Evolutionary conservation across 495 filamentous ascomycete genomes (phyloP), one percentile per base, ranked within the genome.

Genomic region (Penicillium longicatenatum): DNA sequence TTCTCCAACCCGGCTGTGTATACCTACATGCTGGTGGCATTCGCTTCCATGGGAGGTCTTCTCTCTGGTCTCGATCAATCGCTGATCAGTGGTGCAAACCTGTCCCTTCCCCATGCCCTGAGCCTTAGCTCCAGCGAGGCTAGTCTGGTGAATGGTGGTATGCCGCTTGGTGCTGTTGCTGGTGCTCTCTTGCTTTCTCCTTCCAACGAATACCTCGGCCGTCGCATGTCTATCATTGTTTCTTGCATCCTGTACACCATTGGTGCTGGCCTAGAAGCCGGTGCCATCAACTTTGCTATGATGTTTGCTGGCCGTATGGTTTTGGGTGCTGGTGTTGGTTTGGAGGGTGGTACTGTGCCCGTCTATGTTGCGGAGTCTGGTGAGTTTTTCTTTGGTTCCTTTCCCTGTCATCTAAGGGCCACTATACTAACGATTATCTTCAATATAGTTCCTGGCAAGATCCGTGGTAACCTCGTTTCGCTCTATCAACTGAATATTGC

Each of bases 401-500:
- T 10, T 31, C 9, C 50, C 20, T 21, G 20, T 43, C 9, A 21
- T 37, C 16, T 39, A 49, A 29, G n/a, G 20, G n/a, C 11, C 19
- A 2, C 7, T 31, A 35, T 41, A 21, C 54, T 55, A 52, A 81
- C 52, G 65, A 75, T 11, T 69, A 67, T 2, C 72, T 58, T 70
- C 66, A 17, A 35, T 39, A 33, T 42, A 52, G 82, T 85, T 30
- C 81, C 79, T 12, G 65, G 75, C 20, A 72, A 73, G 42, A 73
- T 84, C 43, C 81, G 84, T 58, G 84, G 84, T 62, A 86, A 85
- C 59, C 69, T 87, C 39, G 84, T 86, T 21, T 84, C 82, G 0
- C 69, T 85, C 0, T 86, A 86, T 58, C 84, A 87, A 60, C 77
- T 86, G 66, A 85, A 84, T 67, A 86, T 87, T 48, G 84, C 84